Evolutionary conservation across 2,329 filamentous ascomycete genomes (phyloP).

Genomic region (Thyridium curvatum): DNA sequence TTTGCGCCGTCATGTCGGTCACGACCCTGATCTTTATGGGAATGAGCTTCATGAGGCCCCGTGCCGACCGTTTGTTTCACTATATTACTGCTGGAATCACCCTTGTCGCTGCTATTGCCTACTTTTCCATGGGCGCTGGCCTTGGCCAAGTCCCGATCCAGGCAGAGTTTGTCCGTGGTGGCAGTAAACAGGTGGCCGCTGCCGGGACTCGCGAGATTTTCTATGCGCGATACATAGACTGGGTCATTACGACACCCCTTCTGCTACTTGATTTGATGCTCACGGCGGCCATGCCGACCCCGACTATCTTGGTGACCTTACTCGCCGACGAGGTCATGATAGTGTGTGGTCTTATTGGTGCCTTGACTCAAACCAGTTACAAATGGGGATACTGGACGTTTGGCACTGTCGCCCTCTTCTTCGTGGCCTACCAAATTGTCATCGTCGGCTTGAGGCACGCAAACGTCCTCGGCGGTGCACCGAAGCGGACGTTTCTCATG

Average conservation of each 20-base stretch:
- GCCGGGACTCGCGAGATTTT: constrained; percentile 57
- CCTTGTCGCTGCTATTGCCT: constrained; percentile 53
- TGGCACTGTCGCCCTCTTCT: constrained; percentile 46
- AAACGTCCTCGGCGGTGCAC: constrained; percentile 41
- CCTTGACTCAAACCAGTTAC: constrained; percentile 54
- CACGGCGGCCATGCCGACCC: constrained; percentile 57
- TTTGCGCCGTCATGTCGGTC: constrained; percentile 52
- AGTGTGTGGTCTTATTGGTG: constrained; percentile 59
- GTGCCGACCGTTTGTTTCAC: constrained; percentile 53
- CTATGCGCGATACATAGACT: constrained; percentile 61
- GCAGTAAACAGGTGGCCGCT: constrained; percentile 32
- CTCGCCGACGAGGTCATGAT: constrained; percentile 62
- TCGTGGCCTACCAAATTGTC: constrained; percentile 53
- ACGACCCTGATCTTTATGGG: constrained; percentile 47
- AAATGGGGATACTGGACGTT: constrained; percentile 65
- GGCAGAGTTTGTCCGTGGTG: constrained; percentile 48
- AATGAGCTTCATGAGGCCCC: constrained; percentile 44
- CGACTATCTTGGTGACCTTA: constrained; percentile 55
- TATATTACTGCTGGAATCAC: constrained; percentile 56
- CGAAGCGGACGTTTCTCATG: constrained; percentile 45
- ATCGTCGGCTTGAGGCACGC: constrained; percentile 52
- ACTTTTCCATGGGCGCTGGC: constrained; percentile 63
- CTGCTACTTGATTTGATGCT: constrained; percentile 57
- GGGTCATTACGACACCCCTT: constrained; percentile 57
- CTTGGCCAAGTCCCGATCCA: constrained; percentile 56